phyloP scores from a whole-genome alignment of 805 yeast genomes.

The Nakazawaea ambrosiae region DNA sequence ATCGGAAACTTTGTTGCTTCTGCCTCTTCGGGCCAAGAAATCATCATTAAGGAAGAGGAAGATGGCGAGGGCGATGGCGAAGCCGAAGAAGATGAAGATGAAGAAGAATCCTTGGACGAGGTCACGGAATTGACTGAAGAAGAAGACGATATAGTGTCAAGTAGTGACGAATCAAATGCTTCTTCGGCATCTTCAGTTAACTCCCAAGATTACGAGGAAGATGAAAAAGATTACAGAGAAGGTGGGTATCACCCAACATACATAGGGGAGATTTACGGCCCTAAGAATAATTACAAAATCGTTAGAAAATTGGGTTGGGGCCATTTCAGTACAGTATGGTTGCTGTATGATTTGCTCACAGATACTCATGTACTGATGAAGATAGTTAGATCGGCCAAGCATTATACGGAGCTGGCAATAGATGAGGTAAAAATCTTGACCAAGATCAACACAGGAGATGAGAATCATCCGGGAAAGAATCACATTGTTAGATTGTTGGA shows the following conservation, averaged over 20 bases:
- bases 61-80: neutral
- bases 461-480: slow-evolving; percentile 41
- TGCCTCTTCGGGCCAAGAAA: too few relatives aligned
- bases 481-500: slow-evolving; percentile 49
- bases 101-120: neutral
- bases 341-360: slow-evolving; percentile 34
- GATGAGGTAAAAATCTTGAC: slow-evolving; percentile 53
- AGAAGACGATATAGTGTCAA: neutral
- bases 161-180: neutral
- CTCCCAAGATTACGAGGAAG: slow-evolving; percentile 34
- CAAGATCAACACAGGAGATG: slow-evolving; percentile 20
- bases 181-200: slow-evolving; percentile 13
- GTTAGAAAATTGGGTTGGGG: slow-evolving; percentile 66
- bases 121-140: slow-evolving; percentile 1
- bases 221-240: slow-evolving; percentile 40
- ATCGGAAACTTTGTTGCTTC: too few relatives aligned
- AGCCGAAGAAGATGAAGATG: neutral
- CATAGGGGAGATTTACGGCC: slow-evolving; percentile 47
- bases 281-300: slow-evolving; percentile 35
- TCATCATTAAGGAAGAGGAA: too few relatives aligned
- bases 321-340: slow-evolving; percentile 68
- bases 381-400: slow-evolving; percentile 46
- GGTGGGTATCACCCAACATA: slow-evolving; percentile 65
- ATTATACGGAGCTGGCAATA: slow-evolving; percentile 55
- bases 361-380: slow-evolving; percentile 53